Evolutionary conservation across 441 rosid genomes (phyloP), one percentile per base, ranked within the genome.

Genomic region (Pelargonium australe): DNA sequence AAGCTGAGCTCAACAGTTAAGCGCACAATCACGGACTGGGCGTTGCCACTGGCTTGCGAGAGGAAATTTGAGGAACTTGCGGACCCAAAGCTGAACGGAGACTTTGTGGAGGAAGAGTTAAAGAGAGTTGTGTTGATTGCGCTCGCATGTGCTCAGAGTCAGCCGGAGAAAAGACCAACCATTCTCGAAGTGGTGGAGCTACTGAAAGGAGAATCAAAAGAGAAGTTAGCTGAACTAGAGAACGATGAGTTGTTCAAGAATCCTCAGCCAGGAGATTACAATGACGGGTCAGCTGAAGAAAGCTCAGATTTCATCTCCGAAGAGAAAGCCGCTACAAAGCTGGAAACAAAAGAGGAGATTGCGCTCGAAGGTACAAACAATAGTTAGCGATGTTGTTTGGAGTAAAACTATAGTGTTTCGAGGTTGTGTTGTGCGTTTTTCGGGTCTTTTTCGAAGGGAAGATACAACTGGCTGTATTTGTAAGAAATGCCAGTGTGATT

Each of bases 161-260:
- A 75, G 64, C 78, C 78, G 8, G 74, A 66, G 74, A 75, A 70
- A 70, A 75, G 78, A 71, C 78, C 78, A 4, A 70, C 74, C 8
- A 75, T 70, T 23, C 71, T 75, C 0, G 71, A 75, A 66, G 78
- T 75, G 16, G 25, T 75, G 78, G 74, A 75, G 55, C 71, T 75
- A 28, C 57, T 75, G 66, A 70, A 70, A 63, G 78, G 74, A 20
- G 74, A 75, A 28, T 62, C 71, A 7, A 70, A 66, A 44, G 71
- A 70, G 40, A 70, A 61, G 70, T 25, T 73, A 2, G 41, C 44
- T 1, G 67, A 70, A 51, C 55, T 75, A 40, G 78, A 75, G 70
- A 47, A 51, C 62, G 28, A 70, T 0, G 70, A 66, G 44, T 62
- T 75, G 55, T 75, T 75, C 57, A 70, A 61, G 17, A 53, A 31